Conservation (phyloP, 2,329 filamentous ascomycete species). For the Colletotrichum tropicale region DNA sequence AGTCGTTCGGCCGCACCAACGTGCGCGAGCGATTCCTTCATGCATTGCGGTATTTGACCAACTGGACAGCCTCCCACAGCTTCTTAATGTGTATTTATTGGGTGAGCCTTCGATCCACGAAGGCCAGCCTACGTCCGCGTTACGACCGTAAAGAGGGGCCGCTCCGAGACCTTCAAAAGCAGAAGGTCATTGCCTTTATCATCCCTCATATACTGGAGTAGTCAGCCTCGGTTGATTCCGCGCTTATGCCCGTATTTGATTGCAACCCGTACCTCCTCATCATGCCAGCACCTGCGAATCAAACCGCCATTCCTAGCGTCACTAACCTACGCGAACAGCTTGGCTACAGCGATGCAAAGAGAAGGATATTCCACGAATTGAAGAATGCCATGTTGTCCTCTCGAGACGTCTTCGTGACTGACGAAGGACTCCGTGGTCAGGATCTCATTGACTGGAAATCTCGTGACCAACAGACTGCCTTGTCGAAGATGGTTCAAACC, state of each 20-base stretch:
- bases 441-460: background rate
- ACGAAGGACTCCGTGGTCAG: rapidly evolving
- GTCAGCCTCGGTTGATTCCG: background rate
- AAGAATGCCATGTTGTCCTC: background rate
- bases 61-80: background rate
- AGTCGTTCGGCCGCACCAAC: background rate
- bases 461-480: background rate
- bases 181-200: rapidly evolving
- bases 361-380: rapidly evolving
- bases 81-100: background rate
- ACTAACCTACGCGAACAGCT: rapidly evolving
- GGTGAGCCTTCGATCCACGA: rapidly evolving
- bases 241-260: rapidly evolving
- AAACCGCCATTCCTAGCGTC: background rate
- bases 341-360: background rate
- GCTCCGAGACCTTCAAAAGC: background rate
- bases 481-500: background rate
- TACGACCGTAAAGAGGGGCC: rapidly evolving
- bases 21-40: background rate
- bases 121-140: rapidly evolving
- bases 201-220: rapidly evolving
- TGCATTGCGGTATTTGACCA: background rate
- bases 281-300: background rate
- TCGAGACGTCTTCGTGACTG: background rate
- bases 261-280: background rate